Percentiles rank a stretch among this genome's conserved stretches.
Conservation (phyloP, 345 rosid genomes). For the Eucalyptus pauciflora region DNA sequence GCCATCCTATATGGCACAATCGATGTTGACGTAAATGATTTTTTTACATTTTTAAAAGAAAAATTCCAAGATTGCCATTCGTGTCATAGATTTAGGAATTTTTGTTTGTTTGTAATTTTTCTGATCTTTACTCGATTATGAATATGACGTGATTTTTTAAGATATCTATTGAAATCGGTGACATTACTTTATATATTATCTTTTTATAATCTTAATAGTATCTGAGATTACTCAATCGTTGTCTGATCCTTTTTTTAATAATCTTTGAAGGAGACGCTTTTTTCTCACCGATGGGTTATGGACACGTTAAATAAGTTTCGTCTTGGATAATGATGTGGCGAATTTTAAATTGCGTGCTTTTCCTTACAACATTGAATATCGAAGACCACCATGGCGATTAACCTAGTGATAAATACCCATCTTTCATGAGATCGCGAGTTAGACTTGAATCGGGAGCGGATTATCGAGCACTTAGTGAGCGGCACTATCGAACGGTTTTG, state of each 20-base stretch:
- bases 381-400: not conserved
- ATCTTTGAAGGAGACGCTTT: not conserved
- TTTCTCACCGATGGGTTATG: not conserved
- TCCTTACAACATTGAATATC: not conserved
- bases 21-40: fast-evolving
- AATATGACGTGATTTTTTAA: not conserved
- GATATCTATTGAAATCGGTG: not conserved
- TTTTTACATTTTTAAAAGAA: not conserved
- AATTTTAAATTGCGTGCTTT: not conserved
- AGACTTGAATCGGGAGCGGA: not conserved
- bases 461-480: fast-evolving
- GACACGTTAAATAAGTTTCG: not conserved
- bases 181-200: not conserved
- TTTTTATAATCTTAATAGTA: not conserved
- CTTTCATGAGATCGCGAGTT: not conserved
- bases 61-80: not conserved
- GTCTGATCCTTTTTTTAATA: not conserved
- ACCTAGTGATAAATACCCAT: not conserved
- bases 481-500: not conserved
- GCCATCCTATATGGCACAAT: fast-evolving
- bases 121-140: not conserved
- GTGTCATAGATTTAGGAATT: not conserved
- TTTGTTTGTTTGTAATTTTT: not conserved
- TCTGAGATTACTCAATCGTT: not conserved
- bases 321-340: not conserved